A percentile compares a stretch with the other conserved stretches of the same genome.
Conservation (phyloP, 176 grass and related monocot genomes). For the Coix lacrymajobi region DNA sequence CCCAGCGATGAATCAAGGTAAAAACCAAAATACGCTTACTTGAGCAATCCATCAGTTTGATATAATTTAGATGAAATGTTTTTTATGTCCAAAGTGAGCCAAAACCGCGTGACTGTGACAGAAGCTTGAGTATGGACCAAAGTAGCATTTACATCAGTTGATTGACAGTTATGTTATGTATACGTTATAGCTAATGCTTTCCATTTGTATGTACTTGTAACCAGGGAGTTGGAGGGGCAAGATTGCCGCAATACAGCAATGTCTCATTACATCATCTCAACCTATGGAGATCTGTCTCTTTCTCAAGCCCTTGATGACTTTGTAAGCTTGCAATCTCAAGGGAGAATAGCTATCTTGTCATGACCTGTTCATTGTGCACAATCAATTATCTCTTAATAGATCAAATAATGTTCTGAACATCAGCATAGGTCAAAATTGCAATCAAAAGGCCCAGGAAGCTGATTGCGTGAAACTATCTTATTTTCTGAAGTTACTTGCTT, state of each 20-base stretch:
- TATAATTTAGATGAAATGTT: slow-evolving; percentile 2
- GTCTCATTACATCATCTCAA: slow-evolving; percentile 44
- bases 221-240: slow-evolving; percentile 32
- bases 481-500: slow-evolving; percentile 15
- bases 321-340: slow-evolving; percentile 35
- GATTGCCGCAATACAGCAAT: slow-evolving; percentile 4
- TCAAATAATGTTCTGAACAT: neutral
- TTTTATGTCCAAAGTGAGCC: neutral
- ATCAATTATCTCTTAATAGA: neutral
- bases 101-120: neutral
- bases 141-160: neutral
- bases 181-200: neutral
- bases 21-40: neutral
- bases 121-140: neutral
- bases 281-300: slow-evolving; percentile 49
- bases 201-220: neutral
- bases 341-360: neutral
- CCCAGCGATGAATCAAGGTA: slow-evolving; percentile 32
- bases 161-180: neutral
- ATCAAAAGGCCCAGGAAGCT: neutral
- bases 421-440: neutral
- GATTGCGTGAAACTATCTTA: neutral
- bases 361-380: neutral
- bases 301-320: slow-evolving; percentile 37
- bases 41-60: neutral